Evolutionary conservation across 106 monocot species (phyloP), one percentile per base, ranked within the genome.

Genomic region (Agapanthus africanus): DNA sequence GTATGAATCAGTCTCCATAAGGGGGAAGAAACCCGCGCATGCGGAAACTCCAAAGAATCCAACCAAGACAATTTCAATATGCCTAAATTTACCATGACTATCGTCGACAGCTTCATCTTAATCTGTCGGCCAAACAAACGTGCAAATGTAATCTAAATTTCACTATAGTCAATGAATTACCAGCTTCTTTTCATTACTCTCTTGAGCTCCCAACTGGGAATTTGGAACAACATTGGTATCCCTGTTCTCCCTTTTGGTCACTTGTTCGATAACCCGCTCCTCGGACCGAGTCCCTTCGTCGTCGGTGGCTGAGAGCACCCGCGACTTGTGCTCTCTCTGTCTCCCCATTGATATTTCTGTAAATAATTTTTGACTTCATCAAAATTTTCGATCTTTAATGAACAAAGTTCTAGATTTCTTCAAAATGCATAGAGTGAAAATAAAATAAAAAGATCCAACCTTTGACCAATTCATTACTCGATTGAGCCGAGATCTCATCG

Each of bases 311-410:
- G 77, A 70, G 10, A 82, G 39, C 63, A 74, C 73, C 19, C 82
- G 37, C n/a, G 40, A 77, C 70, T 70, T 78, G 42, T 74, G 70
- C 77, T 82, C 70, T 44, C 40, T 67, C 52, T 37, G 32, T 40
- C 73, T 77, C 68, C 37, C 38, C 21, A 70, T 40, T 59, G 52
- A 52, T 47, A 74, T 4, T 47, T 63, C 82, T 78, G 73, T 6
- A 78, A 44, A 68, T 27, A 54, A 47, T 22, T 13, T 56, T 32
- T 16, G 38, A 5, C 42, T 27, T 28, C 35, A 64, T 32, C 15
- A 54, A 5, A 54, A 33, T 19, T 21, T 38, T 15, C 13, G 19
- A 10, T 39, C 11, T 26, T 40, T 22, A 13, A 36, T 56, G 33
- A 0, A 33, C 3, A 34, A 65, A 40, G 27, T 23, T 39, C 32